Base-by-base conservation (phyloP, 441 rosid species). In the Aleurites moluccanus region DNA sequence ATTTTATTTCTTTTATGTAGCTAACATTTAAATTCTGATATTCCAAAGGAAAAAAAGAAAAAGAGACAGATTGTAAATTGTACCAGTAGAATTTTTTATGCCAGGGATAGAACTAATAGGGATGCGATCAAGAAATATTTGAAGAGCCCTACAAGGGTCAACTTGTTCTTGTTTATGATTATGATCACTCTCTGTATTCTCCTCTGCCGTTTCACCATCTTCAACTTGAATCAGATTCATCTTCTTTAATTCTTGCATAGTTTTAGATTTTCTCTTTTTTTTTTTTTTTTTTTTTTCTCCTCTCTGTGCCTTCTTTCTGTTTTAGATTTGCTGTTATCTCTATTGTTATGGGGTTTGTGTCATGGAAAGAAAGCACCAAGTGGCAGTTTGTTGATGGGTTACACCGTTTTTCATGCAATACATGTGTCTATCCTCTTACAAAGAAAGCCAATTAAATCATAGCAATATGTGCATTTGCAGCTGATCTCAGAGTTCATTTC, bases 101-200 rank as follows among this genome's bases (percentile, higher is more conserved):
- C 81, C 86, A 47, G 84, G 86, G 45, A 85, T 73, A 28, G 85
- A 77, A 69, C n/a, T 73, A 62, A 85, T 74, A 53, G 86, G 86
- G 70, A 84, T 82, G 67, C 67, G 83, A 69, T 87, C 83, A 44
- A 82, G 84, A 78, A 78, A 82, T 38, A 13, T 56, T 40, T 85
- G 87, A 45, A 87, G 86, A 15, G 86, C 86, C 52, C 53, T 63
- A 9, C 77, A 83, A 35, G 77, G 55, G 63, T 82, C 84, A 9
- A 75, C 35, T 65, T 61, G 16, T 7, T 73, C 67, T 28, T 50
- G 78, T 38, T 38, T 38, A 15, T 72, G 50, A 45, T 53, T 64
- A 25, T 35, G 18, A 10, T 33, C 20, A 1, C 6, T 75, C 47
- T 73, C 59, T 3, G 66, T 40, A 38, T 77, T 40, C 25, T 33